Conservation (phyloP, 2,329 filamentous ascomycete genomes). For the Massarina eburnea region DNA sequence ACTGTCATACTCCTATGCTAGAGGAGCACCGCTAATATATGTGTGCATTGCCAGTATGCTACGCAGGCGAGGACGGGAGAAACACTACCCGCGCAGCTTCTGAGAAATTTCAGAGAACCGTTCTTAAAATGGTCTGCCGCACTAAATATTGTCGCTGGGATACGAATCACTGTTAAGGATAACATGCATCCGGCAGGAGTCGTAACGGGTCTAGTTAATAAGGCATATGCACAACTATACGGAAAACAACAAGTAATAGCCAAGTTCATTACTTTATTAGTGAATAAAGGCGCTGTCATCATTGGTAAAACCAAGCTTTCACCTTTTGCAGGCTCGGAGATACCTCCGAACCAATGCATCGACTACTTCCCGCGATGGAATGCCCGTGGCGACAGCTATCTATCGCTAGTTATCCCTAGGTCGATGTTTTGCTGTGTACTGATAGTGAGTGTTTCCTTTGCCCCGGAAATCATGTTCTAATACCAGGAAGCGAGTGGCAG, state of each 20-base stretch:
- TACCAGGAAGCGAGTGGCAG: not conserved
- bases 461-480: not conserved
- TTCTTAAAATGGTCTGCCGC: too few species aligned
- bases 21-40: too few species aligned
- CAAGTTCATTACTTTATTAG: conserved; percentile 3
- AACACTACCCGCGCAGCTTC: too few species aligned
- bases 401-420: conserved; percentile 6
- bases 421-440: conserved; percentile 3
- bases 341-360: conserved; percentile 20
- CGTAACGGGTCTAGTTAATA: conserved; percentile 1
- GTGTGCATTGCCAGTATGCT: too few species aligned
- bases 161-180: conserved; percentile 8
- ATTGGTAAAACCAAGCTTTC: conserved; percentile 55
- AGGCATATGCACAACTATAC: conserved; percentile 3
- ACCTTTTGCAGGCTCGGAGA: conserved; percentile 43
- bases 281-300: conserved; percentile 34
- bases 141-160: too few species aligned
- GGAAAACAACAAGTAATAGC: not conserved
- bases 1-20: not conserved
- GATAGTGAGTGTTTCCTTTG: not conserved
- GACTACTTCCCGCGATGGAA: conserved; percentile 25
- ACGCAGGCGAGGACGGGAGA: too few species aligned
- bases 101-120: too few species aligned
- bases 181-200: conserved; percentile 6
- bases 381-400: conserved; percentile 22